phyloP scores from a whole-genome alignment of 2,329 filamentous ascomycete species.

The Fusarium chaquense region DNA sequence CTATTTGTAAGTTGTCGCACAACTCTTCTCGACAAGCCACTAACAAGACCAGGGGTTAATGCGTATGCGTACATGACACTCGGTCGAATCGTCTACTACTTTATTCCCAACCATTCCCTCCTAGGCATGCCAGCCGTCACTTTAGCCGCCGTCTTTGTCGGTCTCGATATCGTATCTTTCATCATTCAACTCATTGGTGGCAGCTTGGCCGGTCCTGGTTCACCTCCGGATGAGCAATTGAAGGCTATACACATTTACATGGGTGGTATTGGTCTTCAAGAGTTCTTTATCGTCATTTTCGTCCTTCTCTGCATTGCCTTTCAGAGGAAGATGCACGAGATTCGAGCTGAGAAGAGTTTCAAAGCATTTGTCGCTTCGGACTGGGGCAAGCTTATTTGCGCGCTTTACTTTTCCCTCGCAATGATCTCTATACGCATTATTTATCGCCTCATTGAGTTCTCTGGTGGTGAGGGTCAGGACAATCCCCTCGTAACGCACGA shows the following conservation, averaged over 20 bases:
- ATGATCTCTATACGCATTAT: slow-evolving; percentile 63
- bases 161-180: slow-evolving; percentile 55
- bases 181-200: slow-evolving; percentile 53
- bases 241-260: slow-evolving; percentile 61
- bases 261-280: slow-evolving; percentile 64
- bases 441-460: slow-evolving; percentile 66
- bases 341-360: neutral
- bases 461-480: slow-evolving; percentile 51
- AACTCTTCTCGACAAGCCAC: accelerated
- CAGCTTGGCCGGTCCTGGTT: slow-evolving; percentile 43
- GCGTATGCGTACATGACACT: slow-evolving; percentile 62
- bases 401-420: slow-evolving; percentile 53
- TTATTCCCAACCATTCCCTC: slow-evolving; percentile 54
- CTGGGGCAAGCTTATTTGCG: slow-evolving; percentile 38
- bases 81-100: slow-evolving; percentile 60
- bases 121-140: slow-evolving; percentile 53
- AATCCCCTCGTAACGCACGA: slow-evolving; percentile 51
- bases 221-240: slow-evolving; percentile 46
- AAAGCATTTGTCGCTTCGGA: neutral
- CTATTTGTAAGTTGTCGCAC: slow-evolving; percentile 35
- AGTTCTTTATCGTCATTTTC: slow-evolving; percentile 64
- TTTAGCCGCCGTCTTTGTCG: slow-evolving; percentile 56
- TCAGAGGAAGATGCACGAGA: slow-evolving; percentile 22
- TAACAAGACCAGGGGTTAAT: slow-evolving; percentile 55
- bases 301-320: slow-evolving; percentile 50